These are phyloP conservation scores for Phytophthora hybrid DNA, from an alignment of 352 stramenopile species.

Conservation along the genomic window DNA sequence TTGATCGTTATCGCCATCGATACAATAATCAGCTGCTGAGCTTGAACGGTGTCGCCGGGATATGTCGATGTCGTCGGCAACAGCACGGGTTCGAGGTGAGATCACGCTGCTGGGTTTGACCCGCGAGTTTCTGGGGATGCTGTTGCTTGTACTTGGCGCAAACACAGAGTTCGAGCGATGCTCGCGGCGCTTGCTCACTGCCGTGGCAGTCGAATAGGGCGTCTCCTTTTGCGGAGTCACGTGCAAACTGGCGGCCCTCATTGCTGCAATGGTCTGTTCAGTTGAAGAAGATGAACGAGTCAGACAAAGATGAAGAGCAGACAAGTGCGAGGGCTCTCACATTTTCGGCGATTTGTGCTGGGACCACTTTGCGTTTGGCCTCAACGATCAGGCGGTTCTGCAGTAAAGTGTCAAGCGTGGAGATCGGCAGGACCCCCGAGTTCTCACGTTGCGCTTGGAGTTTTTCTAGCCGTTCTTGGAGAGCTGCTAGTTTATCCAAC, in stretches of 20 bases:
- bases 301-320: neutral
- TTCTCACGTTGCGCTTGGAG: constrained; percentile 53
- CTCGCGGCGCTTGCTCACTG: constrained; percentile 7
- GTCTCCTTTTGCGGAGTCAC: constrained; percentile 5
- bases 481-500: constrained; percentile 47
- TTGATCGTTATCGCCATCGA: neutral
- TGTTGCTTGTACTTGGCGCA: neutral
- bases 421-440: constrained; percentile 51
- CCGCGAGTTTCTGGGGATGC: constrained; percentile 6
- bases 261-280: constrained; percentile 55
- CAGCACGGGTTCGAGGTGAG: constrained; percentile 34
- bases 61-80: constrained; percentile 14
- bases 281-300: neutral
- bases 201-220: neutral
- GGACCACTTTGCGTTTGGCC: constrained; percentile 65
- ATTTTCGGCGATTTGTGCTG: constrained; percentile 51
- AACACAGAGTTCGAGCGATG: constrained; percentile 22
- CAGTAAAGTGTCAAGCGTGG: constrained; percentile 53
- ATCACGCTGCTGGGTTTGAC: constrained; percentile 36
- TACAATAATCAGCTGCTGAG: constrained; percentile 1
- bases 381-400: constrained; percentile 70
- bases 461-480: constrained; percentile 54
- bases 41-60: constrained; percentile 9
- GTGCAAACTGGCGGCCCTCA: constrained; percentile 47
- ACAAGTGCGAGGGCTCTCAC: constrained; percentile 25